Evolutionary conservation across 257 asterid genomes (phyloP), one percentile per base, ranked within the genome.

Genomic region (Nicotiana otophora): DNA sequence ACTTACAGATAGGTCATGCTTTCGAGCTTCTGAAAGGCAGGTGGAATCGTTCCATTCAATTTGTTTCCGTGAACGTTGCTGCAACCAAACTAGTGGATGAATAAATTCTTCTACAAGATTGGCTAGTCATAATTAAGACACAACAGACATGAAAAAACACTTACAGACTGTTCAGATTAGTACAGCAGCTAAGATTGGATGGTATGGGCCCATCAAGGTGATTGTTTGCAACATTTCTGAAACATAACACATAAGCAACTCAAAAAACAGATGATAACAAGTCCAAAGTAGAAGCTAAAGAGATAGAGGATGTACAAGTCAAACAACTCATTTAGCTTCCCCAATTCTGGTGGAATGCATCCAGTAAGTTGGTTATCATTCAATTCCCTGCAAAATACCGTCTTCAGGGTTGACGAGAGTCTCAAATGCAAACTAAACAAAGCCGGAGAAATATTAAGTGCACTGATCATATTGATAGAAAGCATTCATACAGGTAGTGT

Each of bases 1-100:
- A 91, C 98, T 92, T 85, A 95, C 99, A 95, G 88, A 89, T 94
- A 91, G 2, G 99, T 95, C 99, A 95, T 94, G 88, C 97, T 94
- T 86, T 94, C 97, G 19, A 95, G 90, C 90, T 84, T 92, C 39
- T 94, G 95, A 92, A 92, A 94, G 33, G 93, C 88, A 12, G 82
- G 84, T 58, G 99, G 99, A 57, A 95, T 89, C 6, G 92, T 92
- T 82, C 99, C 98, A 23, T 89, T 92, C 87, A 95, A 84, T 78
- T 89, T 93, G 91, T 95, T 95, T 31, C 95, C 98, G 67, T 89
- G 90, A 86, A 91, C 95, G 31, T 96, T 96, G 72, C 99, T 96
- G 90, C 79, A 76, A 81, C 16, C 75, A 84, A 81, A 72, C 55
- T 19, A 7, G 70, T 30, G 46, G 42, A 79, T 72, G 55, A 67